These are phyloP conservation scores for Tricholomella constricta DNA, from an alignment of 768 basidiomycete genomes.

Conservation along the genomic window DNA sequence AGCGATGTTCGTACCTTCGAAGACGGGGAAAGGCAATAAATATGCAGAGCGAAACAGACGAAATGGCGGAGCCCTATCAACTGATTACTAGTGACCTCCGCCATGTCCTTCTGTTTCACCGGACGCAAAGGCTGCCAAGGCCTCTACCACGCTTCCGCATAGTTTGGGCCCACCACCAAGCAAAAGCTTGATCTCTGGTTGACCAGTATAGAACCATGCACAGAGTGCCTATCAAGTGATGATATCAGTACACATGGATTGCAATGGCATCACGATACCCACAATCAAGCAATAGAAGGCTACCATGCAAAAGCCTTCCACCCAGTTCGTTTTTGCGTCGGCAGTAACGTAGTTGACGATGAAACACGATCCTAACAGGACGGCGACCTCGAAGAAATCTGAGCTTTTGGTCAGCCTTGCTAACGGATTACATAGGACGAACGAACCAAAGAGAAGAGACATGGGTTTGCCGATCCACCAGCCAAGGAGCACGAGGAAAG, in stretches of 20 bases:
- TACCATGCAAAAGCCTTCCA: slow-evolving; percentile 67
- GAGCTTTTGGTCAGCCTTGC: slow-evolving; percentile 5
- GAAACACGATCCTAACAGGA: slow-evolving; percentile 69
- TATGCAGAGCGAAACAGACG: not conserved
- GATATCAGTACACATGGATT: not conserved
- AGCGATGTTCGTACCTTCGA: too few species aligned
- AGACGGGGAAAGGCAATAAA: not conserved
- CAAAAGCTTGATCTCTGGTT: slow-evolving; percentile 48
- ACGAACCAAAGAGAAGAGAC: slow-evolving; percentile 64
- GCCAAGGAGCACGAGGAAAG: slow-evolving; percentile 63
- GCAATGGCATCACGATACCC: slow-evolving; percentile 12
- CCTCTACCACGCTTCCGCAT: slow-evolving; percentile 35
- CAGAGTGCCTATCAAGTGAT: slow-evolving; percentile 48
- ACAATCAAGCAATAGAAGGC: slow-evolving; percentile 71
- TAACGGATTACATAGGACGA: not conserved
- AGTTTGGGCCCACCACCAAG: slow-evolving; percentile 18
- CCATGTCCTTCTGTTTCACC: not conserved
- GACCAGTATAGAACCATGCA: slow-evolving; percentile 68
- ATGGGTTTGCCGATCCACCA: slow-evolving; percentile 70
- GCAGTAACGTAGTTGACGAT: slow-evolving; percentile 81
- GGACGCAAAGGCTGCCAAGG: slow-evolving; percentile 25
- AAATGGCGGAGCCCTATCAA: not conserved
- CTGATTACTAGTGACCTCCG: not conserved
- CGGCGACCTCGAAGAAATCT: slow-evolving; percentile 72
- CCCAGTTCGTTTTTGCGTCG: slow-evolving; percentile 80